Percentiles rank a stretch among this genome's conserved stretches.
phyloP scores from a whole-genome alignment of 305 asterid genomes.

The Fraxinus sp. region DNA sequence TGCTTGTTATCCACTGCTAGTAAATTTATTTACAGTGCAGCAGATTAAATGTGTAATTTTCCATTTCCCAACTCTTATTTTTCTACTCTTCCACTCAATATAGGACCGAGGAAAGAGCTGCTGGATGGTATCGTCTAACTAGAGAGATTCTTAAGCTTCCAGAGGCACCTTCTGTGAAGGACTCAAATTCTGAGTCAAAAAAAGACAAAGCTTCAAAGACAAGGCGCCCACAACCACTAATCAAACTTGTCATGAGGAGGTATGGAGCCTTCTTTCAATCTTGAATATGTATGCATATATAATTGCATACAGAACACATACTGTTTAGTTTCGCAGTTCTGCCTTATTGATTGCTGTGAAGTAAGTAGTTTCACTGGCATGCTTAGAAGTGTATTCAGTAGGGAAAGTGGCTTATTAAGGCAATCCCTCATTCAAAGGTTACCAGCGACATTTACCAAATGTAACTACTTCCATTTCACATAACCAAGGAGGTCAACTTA shows the following conservation, averaged over 20 bases:
- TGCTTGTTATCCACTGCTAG: conserved; percentile 10
- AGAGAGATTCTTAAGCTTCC: conserved; percentile 96
- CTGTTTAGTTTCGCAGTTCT: background rate
- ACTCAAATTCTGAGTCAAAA: conserved; percentile 60
- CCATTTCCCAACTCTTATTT: conserved; percentile 10
- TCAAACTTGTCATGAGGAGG: conserved; percentile 99
- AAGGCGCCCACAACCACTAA: conserved; percentile 93
- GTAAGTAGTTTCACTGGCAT: conserved; percentile 1
- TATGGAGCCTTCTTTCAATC: conserved; percentile 31
- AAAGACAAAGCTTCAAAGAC: conserved; percentile 81
- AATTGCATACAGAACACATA: background rate
- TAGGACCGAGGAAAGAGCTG: conserved; percentile 98
- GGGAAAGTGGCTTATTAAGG: background rate
- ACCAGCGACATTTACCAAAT: background rate
- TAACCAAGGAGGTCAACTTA: background rate
- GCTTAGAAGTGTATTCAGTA: background rate
- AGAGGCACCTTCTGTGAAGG: conserved; percentile 77
- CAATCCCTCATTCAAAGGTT: background rate
- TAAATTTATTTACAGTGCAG: background rate
- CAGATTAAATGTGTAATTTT: conserved; percentile 3
- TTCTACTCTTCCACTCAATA: conserved; percentile 15
- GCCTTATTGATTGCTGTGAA: background rate
- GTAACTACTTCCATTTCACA: background rate
- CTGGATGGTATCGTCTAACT: conserved; percentile 93
- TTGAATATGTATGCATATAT: conserved; percentile 10